Evolutionary conservation across 257 asterid species (phyloP).

Genomic region (Solanum megistacrolobum): DNA sequence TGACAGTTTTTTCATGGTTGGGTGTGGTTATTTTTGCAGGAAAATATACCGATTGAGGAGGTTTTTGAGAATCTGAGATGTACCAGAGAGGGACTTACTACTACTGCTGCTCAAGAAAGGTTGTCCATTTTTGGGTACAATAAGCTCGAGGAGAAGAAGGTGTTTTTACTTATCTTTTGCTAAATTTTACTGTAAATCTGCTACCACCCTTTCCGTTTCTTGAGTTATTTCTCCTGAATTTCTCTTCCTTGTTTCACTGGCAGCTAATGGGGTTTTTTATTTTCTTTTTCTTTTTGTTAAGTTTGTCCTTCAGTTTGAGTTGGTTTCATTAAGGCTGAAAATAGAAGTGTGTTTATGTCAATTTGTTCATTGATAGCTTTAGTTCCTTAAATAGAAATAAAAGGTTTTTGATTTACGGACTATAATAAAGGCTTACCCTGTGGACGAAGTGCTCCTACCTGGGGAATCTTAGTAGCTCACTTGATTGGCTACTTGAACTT

Average conservation of each 20-base stretch:
- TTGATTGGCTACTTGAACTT: neutral
- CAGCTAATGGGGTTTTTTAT: neutral
- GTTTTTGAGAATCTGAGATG: constrained; percentile 95
- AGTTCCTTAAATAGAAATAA: neutral
- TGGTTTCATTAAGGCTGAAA: neutral
- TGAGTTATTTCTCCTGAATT: neutral
- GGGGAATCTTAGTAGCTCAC: neutral
- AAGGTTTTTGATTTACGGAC: neutral
- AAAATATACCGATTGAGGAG: constrained; percentile 87
- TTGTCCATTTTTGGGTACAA: constrained; percentile 85
- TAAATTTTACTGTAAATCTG: constrained; percentile 3
- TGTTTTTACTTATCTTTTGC: constrained; percentile 2
- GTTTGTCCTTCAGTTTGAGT: neutral
- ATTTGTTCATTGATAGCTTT: neutral
- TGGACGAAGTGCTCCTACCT: neutral
- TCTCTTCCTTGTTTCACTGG: neutral
- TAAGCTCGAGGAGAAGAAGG: constrained; percentile 99
- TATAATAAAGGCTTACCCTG: neutral
- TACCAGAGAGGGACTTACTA: constrained; percentile 74
- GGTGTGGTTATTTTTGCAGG: constrained; percentile 35
- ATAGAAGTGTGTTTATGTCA: neutral
- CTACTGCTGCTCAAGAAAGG: constrained; percentile 77
- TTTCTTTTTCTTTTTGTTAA: neutral
- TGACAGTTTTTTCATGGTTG: constrained; percentile 4
- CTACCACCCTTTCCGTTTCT: neutral